A percentile compares a stretch with the other conserved stretches of the same genome.
Evolutionary conservation across 768 basidiomycete species (phyloP).

Genomic region (Leccinum disarticulatum): DNA sequence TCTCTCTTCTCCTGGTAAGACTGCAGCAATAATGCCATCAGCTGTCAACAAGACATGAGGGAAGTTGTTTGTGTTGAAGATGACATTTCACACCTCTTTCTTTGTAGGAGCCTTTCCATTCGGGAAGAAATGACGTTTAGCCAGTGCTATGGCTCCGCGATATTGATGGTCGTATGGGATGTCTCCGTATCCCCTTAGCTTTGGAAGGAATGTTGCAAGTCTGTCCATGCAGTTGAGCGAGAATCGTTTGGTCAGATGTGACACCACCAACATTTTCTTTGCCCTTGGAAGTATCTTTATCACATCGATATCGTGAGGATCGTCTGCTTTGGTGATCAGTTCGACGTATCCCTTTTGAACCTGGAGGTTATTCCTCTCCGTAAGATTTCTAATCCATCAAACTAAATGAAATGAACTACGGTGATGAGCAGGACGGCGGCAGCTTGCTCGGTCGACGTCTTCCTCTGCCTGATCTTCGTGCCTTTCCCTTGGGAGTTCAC

Average conservation of each 20-base stretch:
- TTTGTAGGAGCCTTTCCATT: slow-evolving; percentile 24
- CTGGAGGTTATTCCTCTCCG: slow-evolving; percentile 5
- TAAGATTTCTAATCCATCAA: not conserved
- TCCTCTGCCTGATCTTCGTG: slow-evolving; percentile 20
- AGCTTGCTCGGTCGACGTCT: slow-evolving; percentile 25
- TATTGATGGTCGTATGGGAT: slow-evolving; percentile 29
- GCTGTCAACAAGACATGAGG: slow-evolving; percentile 12
- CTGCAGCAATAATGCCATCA: slow-evolving; percentile 25
- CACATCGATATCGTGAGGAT: slow-evolving; percentile 18
- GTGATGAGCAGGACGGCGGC: slow-evolving; percentile 25
- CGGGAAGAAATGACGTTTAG: slow-evolving; percentile 30
- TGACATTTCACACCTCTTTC: slow-evolving; percentile 19
- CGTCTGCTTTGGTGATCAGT: slow-evolving; percentile 14
- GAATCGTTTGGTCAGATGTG: not conserved
- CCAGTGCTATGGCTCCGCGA: slow-evolving; percentile 28
- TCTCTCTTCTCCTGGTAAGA: slow-evolving; percentile 25
- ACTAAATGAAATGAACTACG: slow-evolving; percentile 5
- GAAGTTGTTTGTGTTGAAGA: not conserved
- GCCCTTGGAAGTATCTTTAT: slow-evolving; percentile 27
- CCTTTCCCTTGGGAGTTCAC: slow-evolving; percentile 27
- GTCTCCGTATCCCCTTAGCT: slow-evolving; percentile 30
- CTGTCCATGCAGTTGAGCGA: slow-evolving; percentile 11
- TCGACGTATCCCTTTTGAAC: slow-evolving; percentile 29
- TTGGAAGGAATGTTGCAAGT: slow-evolving; percentile 29
- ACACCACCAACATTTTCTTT: slow-evolving; percentile 21